Base-by-base conservation (phyloP, 164 flowering plant genomes). In the Nelumbo lutea region DNA sequence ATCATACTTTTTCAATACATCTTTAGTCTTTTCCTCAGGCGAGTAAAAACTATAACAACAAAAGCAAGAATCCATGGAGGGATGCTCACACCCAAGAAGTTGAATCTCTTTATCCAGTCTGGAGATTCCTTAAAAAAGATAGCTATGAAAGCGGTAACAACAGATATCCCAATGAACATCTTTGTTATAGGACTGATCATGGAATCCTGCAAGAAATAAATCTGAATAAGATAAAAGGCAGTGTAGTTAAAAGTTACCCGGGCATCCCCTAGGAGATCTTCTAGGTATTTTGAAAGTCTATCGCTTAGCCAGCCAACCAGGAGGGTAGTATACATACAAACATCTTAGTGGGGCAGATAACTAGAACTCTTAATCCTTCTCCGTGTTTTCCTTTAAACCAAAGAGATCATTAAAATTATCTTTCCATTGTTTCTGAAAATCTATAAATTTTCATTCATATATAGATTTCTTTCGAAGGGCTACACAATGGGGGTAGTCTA, bases 51-150 rank as follows among this genome's bases (percentile, higher is more conserved):
- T 56, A 95, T 88, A 45, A 95, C 88, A 8, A 79, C 77, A 60
- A 88, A 90, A 65, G 98, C 97, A 61, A 95, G 83, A 72, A 90
- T 56, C 99, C 97, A 95, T n/a, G 98, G 98, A 72, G 97, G 91
- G 70, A 87, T 83, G 75, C 64, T 79, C 50, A 73, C 82, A 56
- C 80, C 84, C 1, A 77, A 55, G 42, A 83, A 50, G 78, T 84
- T 81, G 4, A 82, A 75, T 52, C 78, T 86, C 73, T 87, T 76
- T 9, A 85, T 46, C 98, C 94, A 92, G 38, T 66, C 76, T 48
- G 97, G 96, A 59, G 79, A 76, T 67, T 92, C 99, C 78, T 72
- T 86, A 70, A 82, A 7, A 27, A 79, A 78, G 13, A 92, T n/a
- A 51, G 87, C 66, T 70, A 92, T 80, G 61, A 90, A 40, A 61